Base-by-base conservation (phyloP, 352 stramenopile species). In the Blastocystis sp. region DNA sequence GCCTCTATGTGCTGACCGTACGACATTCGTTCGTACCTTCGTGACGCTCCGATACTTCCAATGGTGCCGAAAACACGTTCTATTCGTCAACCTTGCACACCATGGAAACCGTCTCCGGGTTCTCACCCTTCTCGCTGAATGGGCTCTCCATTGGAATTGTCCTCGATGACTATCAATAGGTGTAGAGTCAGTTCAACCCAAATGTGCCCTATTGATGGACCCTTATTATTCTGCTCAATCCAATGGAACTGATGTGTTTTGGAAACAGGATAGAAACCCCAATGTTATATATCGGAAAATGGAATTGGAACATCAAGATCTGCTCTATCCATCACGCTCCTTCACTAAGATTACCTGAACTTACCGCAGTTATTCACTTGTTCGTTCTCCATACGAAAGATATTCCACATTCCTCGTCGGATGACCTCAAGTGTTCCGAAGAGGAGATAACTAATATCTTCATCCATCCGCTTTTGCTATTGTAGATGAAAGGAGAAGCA, bases 361-460 rank as follows among this genome's bases (percentile, higher is more conserved):
- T 81, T 81, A 65, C 69, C 69, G 29, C 69, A 81, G 51, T 81
- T 81, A 38, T 81, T 81, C 46, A 81, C 40, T 29, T 81, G 69
- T 40, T 81, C 69, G 21, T 81, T 81, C 27, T 81, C 69, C 69
- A 81, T 81, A 63, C 69, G 69, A 48, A 81, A 81, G 53, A 81
- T 81, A 44, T 81, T 81, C 69, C 69, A 81, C 14, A 81, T 38
- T 44, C 49, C 49, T 63, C 69, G 14, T 6, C 69, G 69, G 29
- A 81, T 38, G 24, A 81, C 51, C 27, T 81, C 69, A 42, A 81
- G 53, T 34, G 44, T 49, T 27, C 69, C 69, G 40, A 81, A 81
- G 1, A 57, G 24, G 32, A 81, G 69, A 48, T 63, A 44, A 29
- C 61, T 27, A 11, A 81, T 11, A 64, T 81, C 48, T 7, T 59